Evolutionary conservation across 495 filamentous ascomycete species (phyloP), one percentile per base, ranked within the genome.

Genomic region (Penicillium maclennaniae): DNA sequence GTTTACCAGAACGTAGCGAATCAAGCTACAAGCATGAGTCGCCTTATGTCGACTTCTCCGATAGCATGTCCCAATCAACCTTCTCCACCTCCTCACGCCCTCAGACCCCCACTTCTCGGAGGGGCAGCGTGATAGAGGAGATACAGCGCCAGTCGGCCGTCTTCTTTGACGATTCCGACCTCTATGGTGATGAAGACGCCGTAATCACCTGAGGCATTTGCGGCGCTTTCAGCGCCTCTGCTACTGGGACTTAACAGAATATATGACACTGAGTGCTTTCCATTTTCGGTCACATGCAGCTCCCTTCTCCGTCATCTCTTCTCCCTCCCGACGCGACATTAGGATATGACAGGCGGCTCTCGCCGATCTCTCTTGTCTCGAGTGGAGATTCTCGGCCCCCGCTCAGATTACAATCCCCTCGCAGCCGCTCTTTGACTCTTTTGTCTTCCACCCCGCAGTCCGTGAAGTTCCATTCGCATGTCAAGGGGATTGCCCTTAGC

Each of bases 131-230:
- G 17, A 70, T 87, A 37, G 74, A 82, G 55, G 84, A 87, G 62
- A 63, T 86, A 37, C 67, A 74, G 38, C 68, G 83, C 46, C 84
- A 87, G 64, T 79, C 79, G 39, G 72, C 76, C 6, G 83, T 87
- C 1, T 85, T 87, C 58, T 81, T 82, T 54, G 82, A 83, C 47
- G 81, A 84, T 61, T 62, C 72, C 17, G 77, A 77, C 51, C 46
- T 69, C 9, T 74, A 69, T 42, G 65, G 59, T 19, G 69, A 72
- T 27, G 69, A 67, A 19, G 65, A 61, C 26, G 48, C 57, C 15
- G 1, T 55, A 19, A 37, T 60, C 53, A 67, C 62, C 45, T 64
- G 54, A 65, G 45, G 8, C 8, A 12, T 51, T 38, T 41, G 17
- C 27, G 19, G 58, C 54, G 57, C 57, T 55, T 61, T 39, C 44